Evolutionary conservation across 768 basidiomycete species (phyloP).

Genomic region (Russula ochroleuca): DNA sequence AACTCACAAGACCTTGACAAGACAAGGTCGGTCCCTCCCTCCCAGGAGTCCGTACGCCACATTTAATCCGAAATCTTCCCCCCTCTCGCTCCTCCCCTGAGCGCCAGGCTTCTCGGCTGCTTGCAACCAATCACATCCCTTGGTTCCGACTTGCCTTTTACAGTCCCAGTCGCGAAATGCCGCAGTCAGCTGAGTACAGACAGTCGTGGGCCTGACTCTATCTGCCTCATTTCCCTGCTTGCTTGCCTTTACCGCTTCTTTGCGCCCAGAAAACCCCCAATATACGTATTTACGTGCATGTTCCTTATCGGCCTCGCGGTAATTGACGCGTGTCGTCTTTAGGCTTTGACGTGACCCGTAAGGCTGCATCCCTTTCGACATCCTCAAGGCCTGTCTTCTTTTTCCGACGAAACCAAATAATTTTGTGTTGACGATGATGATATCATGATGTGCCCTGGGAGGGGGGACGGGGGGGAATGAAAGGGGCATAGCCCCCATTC

Average conservation of each 20-base stretch:
- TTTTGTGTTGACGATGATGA: constrained; percentile 20
- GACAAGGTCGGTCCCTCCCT: constrained; percentile 19
- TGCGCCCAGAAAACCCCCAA: constrained; percentile 18
- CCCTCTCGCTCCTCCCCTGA: constrained; percentile 11
- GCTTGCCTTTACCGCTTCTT: constrained; percentile 19
- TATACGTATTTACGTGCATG: constrained; percentile 24
- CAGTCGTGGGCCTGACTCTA: constrained; percentile 19
- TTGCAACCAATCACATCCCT: constrained; percentile 7
- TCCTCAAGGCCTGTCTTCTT: constrained; percentile 21
- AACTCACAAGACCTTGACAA: constrained; percentile 19
- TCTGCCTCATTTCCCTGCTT: constrained; percentile 24
- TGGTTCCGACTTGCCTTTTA: constrained; percentile 17
- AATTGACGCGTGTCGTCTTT: constrained; percentile 19
- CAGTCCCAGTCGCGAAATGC: constrained; percentile 4
- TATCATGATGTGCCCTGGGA: constrained; percentile 13
- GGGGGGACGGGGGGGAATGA: not conserved
- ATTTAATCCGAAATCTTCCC: constrained; percentile 19
- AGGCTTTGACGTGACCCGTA: constrained; percentile 18
- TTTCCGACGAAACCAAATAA: not conserved
- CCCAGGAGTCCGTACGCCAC: constrained; percentile 21
- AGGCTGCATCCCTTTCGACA: not conserved
- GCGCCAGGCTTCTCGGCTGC: constrained; percentile 25
- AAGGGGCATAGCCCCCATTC: not conserved
- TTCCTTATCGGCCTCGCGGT: constrained; percentile 21
- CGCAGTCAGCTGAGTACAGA: constrained; percentile 24